These are phyloP conservation scores for Rhizoclosmatium globosum DNA, from an alignment of 192 early-diverging fungal genomes.

Conservation along the genomic window DNA sequence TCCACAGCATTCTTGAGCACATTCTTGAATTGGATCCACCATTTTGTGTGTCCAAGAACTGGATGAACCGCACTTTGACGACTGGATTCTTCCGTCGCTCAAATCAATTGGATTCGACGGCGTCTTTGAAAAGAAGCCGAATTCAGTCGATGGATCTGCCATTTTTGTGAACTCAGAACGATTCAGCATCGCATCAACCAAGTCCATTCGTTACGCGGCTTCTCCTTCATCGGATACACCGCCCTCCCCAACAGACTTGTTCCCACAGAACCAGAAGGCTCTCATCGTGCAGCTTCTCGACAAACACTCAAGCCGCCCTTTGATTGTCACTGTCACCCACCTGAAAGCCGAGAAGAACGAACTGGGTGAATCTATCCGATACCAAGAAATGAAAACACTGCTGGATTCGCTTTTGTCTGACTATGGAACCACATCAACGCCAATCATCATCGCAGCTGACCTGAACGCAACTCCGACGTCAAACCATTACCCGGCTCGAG, in stretches of 20 bases:
- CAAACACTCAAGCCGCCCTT: neutral
- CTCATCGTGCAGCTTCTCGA: neutral
- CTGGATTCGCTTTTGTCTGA: neutral
- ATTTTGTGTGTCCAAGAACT: neutral
- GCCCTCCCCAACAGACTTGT: no score
- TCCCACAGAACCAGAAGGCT: neutral
- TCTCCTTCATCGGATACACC: neutral
- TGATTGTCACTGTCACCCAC: neutral
- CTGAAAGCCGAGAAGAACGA: neutral
- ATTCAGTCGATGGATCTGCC: neutral
- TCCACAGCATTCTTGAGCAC: neutral
- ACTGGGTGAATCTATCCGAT: neutral
- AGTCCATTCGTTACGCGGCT: neutral
- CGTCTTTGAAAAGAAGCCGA: neutral
- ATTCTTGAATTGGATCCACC: neutral
- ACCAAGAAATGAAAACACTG: neutral
- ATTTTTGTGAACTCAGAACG: neutral
- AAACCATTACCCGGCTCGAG: neutral
- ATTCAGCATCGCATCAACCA: neutral
- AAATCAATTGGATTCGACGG: neutral
- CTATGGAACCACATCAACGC: neutral
- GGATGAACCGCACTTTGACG: neutral
- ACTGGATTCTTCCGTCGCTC: neutral
- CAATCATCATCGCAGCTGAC: neutral
- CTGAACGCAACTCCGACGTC: neutral